Percentiles rank a stretch among this genome's conserved stretches.
These are phyloP conservation scores for Lichtheimia corymbifera DNA, from an alignment of 371 early-diverging fungal genomes.

Conservation along the genomic window DNA sequence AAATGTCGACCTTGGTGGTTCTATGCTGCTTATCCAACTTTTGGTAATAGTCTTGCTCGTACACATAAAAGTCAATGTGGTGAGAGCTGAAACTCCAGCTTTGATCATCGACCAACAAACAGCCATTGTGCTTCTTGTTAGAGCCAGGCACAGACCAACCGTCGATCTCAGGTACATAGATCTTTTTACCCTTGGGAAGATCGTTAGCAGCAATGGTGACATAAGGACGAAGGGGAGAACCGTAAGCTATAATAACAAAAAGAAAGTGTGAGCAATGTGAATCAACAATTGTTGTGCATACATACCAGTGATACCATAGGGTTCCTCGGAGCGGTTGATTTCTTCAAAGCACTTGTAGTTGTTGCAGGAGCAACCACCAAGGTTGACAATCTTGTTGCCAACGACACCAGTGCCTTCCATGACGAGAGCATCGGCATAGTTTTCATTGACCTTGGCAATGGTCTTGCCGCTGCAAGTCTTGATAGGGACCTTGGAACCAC, in stretches of 20 bases:
- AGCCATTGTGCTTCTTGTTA: conserved; percentile 50
- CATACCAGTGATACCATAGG: conserved; percentile 48
- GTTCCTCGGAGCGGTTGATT: conserved; percentile 42
- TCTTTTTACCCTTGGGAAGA: conserved; percentile 46
- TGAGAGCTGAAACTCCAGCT: conserved; percentile 48
- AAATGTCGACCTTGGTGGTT: conserved; percentile 36
- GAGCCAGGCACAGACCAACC: conserved; percentile 47
- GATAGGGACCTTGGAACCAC: conserved; percentile 33
- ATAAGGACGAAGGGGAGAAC: conserved; percentile 49
- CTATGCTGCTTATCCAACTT: conserved; percentile 35
- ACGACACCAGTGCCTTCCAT: conserved; percentile 56
- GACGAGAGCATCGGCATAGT: conserved; percentile 50
- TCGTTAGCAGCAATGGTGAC: conserved; percentile 47
- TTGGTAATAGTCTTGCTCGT: conserved; percentile 34
- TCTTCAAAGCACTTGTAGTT: conserved; percentile 50
- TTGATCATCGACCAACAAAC: conserved; percentile 52
- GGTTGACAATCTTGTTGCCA: conserved; percentile 43
- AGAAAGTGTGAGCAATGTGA: conserved; percentile 3
- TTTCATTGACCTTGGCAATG: conserved; percentile 40
- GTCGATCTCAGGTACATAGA: conserved; percentile 40
- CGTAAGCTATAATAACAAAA: conserved; percentile 27
- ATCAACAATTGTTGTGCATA: not conserved
- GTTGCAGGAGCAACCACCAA: conserved; percentile 49
- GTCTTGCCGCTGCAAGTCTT: conserved; percentile 45
- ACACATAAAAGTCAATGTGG: conserved; percentile 51